Evolutionary conservation across 2,329 filamentous ascomycete genomes (phyloP), one percentile per base, ranked within the genome.

Genomic region (Fusarium sp.): DNA sequence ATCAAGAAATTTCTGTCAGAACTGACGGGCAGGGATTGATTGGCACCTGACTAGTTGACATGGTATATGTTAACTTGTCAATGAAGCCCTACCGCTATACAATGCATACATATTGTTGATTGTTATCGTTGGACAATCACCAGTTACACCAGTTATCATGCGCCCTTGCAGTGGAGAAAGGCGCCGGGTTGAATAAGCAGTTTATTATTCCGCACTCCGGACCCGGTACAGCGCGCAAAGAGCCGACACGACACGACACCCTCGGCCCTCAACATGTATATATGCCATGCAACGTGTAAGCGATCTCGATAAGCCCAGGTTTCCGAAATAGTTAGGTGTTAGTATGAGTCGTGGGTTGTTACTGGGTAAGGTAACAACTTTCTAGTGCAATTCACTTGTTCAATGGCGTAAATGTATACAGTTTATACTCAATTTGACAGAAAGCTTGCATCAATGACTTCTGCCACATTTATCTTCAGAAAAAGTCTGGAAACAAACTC

Each of bases 241-340:
- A 31, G 28, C 28, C 28, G 15, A 34, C 13, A 69, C 44, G 22
- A 46, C 53, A 60, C 53, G 60, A 34, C 33, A 38, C 36, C 49
- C 45, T 61, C 51, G 62, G 21, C 22, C 53, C 15, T 44, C 17
- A 17, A 5, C 40, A 43, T 24, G 36, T 55, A n/a, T 22, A 36
- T 17, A n/a, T 24, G 26, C 21, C 24, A 59, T 65, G 62, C 61
- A 65, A 31, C n/a, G 15, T 65, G 53, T 65, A 65, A 65, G 61
- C 62, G 61, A 65, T 65, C 62, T 65, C 61, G 62, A 65, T 65
- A 65, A 65, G 21, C 21, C 24, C 8, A 36, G 28, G 34, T 46
- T 24, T 36, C 38, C 31, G 46, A 5, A 57, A 63, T 55, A 56
- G 49, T 50, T 22, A 56, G 34, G 26, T 63, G 57, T 51, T 2